Conservation (phyloP, 352 stramenopile species). For the Globisporangium emineosum region DNA sequence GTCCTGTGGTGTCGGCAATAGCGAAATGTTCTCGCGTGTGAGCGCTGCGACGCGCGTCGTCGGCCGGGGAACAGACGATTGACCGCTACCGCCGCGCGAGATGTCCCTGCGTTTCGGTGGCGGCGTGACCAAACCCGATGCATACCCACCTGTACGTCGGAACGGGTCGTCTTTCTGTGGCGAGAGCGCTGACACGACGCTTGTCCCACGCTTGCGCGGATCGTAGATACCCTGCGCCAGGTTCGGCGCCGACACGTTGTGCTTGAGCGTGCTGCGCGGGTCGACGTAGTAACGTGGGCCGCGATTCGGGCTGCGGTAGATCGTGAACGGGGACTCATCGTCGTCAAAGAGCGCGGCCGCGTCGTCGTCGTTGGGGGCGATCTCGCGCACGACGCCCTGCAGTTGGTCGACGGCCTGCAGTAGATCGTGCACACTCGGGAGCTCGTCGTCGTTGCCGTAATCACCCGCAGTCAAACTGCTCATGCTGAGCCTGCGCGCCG, state of each 20-base stretch:
- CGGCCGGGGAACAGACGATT: slow-evolving; percentile 27
- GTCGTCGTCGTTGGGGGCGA: slow-evolving; percentile 21
- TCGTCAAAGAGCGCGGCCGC: slow-evolving; percentile 16
- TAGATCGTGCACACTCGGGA: slow-evolving; percentile 56
- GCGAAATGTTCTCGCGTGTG: slow-evolving; percentile 78
- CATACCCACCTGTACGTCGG: slow-evolving; percentile 12
- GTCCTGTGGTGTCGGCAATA: slow-evolving; percentile 48
- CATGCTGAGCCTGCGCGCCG: slow-evolving; percentile 1
- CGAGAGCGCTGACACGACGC: slow-evolving; percentile 13
- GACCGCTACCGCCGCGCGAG: slow-evolving; percentile 4
- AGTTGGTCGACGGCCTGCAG: slow-evolving; percentile 47
- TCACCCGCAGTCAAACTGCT: slow-evolving; percentile 17
- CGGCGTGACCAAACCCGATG: slow-evolving; percentile 33
- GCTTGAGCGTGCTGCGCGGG: slow-evolving; percentile 10
- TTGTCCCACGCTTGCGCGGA: slow-evolving; percentile 14
- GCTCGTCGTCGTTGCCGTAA: slow-evolving; percentile 22
- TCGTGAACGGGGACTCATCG: slow-evolving; percentile 28
- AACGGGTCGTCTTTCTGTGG: slow-evolving; percentile 11
- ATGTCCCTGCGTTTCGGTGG: slow-evolving; percentile 21
- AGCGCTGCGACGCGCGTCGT: slow-evolving; percentile 58
- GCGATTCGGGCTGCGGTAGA: slow-evolving; percentile 25
- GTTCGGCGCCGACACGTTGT: slow-evolving; percentile 10
- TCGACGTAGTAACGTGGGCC: slow-evolving; percentile 19
- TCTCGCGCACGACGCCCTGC: slow-evolving; percentile 41
- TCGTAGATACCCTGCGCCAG: slow-evolving; percentile 18